Evolutionary conservation across 163 green algal genomes (phyloP), one percentile per base, ranked within the genome.

Genomic region (Volvox carteri): DNA sequence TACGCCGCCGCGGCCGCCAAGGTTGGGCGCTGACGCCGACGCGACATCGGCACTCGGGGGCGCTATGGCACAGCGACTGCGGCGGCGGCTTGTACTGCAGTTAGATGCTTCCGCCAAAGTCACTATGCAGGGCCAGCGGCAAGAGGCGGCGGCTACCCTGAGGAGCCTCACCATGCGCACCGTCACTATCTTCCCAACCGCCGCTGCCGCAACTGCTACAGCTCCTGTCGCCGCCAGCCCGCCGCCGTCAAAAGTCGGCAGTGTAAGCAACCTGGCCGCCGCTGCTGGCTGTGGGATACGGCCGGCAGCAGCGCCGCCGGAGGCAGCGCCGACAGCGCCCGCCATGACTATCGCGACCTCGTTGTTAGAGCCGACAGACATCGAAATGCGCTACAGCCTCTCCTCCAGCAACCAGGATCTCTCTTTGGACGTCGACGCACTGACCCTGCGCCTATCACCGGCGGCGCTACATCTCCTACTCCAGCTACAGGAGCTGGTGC

Each of bases 281-380:
- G 28, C 60, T 5, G 30, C 21, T 4, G 19, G 70, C 44, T n/a
- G n/a, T n/a, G n/a, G n/a, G n/a, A n/a, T n/a, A 5, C 78, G 23
- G 41, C 48, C 44, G 75, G 28, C 78, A 60, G 48, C 73, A 16
- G 21, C 18, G 37, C 37, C 41, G 48, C 28, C 33, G 25, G 42
- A 39, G 11, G n/a, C 46, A 4, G 37, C 78, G 23, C 12, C 19
- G 9, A 65, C 78, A 39, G 37, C 54, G 11, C 28, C 46, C 18
- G n/a, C 25, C 25, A 67, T 65, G 35, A 48, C 37, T 37, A 54
- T 95, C 72, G 90, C 95, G 1, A 90, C 86, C 21, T 86, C 85
- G 11, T 92, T 98, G 62, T 91, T 98, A 62, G 95, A 97, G 84
- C 96, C 96, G 23, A 95, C 92, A 70, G 91, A 93, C 60, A 72